Conservation (phyloP, 176 grass and related monocot genomes). For the Ampelocalamus luodianensis region DNA sequence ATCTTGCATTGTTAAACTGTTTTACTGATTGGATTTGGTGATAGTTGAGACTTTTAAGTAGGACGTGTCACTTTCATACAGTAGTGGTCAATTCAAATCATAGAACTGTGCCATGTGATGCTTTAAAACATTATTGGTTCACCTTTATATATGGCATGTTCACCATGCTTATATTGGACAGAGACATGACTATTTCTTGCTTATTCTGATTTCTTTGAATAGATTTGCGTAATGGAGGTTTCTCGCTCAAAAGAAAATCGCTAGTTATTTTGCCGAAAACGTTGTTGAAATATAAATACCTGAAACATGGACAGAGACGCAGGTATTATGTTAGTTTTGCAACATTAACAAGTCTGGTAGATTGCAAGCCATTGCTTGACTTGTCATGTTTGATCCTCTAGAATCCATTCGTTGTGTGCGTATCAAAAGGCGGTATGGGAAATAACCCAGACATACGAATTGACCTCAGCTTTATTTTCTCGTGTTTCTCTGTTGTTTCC, state of each 20-base stretch:
- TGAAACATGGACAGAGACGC: background rate
- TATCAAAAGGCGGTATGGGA: background rate
- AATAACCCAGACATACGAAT: background rate
- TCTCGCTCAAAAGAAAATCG: background rate
- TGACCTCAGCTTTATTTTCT: background rate
- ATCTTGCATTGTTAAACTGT: background rate
- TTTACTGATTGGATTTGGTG: background rate
- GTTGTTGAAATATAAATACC: constrained; percentile 15
- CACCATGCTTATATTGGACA: background rate
- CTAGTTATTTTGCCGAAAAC: background rate
- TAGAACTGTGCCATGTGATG: background rate
- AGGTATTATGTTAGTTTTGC: background rate
- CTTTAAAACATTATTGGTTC: background rate
- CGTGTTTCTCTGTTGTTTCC: background rate
- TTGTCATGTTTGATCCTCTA: background rate
- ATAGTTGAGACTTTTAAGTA: background rate
- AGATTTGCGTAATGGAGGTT: background rate
- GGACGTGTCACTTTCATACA: background rate
- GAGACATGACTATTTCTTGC: background rate
- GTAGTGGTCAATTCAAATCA: background rate
- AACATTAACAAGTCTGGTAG: background rate
- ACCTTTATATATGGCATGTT: background rate
- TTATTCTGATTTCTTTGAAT: background rate
- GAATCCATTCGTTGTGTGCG: background rate
- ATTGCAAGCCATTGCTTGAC: background rate